Evolutionary conservation across 352 stramenopile genomes (phyloP), one percentile per base, ranked within the genome.

Genomic region (Phytophthora cactorum): DNA sequence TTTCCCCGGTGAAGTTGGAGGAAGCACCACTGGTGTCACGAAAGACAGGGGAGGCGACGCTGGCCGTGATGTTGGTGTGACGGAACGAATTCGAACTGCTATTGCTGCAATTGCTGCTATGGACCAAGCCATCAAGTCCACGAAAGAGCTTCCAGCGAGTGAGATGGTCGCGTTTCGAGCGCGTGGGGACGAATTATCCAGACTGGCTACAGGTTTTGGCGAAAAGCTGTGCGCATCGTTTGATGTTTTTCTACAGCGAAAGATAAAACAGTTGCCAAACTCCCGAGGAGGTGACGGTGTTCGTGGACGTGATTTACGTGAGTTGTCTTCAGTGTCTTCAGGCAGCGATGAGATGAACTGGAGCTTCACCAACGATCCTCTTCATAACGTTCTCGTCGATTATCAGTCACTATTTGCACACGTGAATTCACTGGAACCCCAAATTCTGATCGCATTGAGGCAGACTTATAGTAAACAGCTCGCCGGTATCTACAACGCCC

Each of bases 131-230:
- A 84, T 91, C 51, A 83, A 86, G 51, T 84, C 85, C 0, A 90
- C 84, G 4, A 66, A 68, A 8, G 52, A 68, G 5, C 91, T 81
- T 47, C 86, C 86, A 31, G 84, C 86, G 8, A 84, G 68, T 53
- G 80, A 93, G 28, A 91, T 93, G 86, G 31, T 52, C 1, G 86
- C 83, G 2, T 85, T 93, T 56, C 77, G 76, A 28, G 44, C 68
- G 1, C 82, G 82, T 10, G 77, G 81, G 15, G 83, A 90, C 1
- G 86, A 92, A 43, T 60, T 93, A 8, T 55, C 52, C 6, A 78
- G 75, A 63, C 29, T 93, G 12, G 71, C 73, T 2, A 66, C 60
- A 5, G 50, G n/a, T 4, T 85, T 89, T 50, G 67, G 66, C 3
- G 86, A 90, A n/a, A 91, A 90, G 32, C 51, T 93, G n/a, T 75